Evolutionary conservation across 371 early-diverging fungal genomes (phyloP), one percentile per base, ranked within the genome.

Genomic region (Batkoa obscura): DNA sequence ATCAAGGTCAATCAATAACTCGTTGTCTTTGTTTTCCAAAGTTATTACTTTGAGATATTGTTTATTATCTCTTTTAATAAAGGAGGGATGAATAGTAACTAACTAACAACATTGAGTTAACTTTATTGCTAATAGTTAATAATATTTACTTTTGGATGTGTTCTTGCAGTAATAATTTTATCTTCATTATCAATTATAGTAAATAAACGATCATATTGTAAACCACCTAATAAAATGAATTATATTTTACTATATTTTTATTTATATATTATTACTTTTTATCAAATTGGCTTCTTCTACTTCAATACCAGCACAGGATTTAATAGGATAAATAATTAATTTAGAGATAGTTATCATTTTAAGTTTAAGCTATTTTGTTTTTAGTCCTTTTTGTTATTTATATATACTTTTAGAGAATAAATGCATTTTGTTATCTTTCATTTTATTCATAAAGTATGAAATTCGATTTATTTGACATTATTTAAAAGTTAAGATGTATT

Each of bases 281-380:
- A 15, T 42, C 4, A 52, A 17, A 23, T 56, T 32, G 15, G 49
- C 52, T 47, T 55, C 43, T 31, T 56, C 43, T n/a, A 59, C 42
- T 10, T 38, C 15, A 52, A 62, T 62, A 6, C 59, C 62, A 33
- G 45, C 31, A 30, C 59, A 59, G 10, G 57, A 54, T 41, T 62
- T 62, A 15, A 62, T 39, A 2, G 62, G 62, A 47, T 62, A 57
- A 42, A 62, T 51, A 51, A 38, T 55, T 8, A 61, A 6, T 35
- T 10, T 10, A 0, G 59, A 13, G 31, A 57, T 12, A 23, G 23
- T 23, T 23, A 23, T 23, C 23, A 23, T 23, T 23, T 23, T 23
- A 23, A 23, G 23, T 23, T 23, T 23, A 23, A 23, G 23, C 23
- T 23, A 23, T 23, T 23, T 23, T 23, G 23, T 23, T 23, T 23